Evolutionary conservation across 1,284 basidiomycete genomes (phyloP).

Genomic region (Sparassis latifolia): DNA sequence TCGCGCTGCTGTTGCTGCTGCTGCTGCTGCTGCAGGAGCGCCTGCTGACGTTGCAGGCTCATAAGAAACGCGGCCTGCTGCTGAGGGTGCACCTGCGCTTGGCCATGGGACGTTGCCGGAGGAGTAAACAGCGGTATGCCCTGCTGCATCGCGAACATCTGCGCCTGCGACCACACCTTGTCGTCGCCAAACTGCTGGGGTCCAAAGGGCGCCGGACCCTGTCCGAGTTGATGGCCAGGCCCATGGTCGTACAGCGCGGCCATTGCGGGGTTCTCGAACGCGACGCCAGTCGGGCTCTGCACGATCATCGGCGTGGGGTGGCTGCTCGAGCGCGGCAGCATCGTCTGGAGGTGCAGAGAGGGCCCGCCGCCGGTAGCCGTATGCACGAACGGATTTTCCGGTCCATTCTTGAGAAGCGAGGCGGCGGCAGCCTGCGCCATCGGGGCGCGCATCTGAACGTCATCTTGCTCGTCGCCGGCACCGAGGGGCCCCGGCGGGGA

Average conservation of each 20-base stretch:
- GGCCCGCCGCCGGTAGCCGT: constrained; percentile 15
- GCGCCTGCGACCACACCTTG: too few relatives aligned
- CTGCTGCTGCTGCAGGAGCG: constrained; percentile 12
- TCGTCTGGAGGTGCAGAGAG: constrained; percentile 24
- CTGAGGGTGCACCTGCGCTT: constrained; percentile 8
- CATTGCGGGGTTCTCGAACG: constrained; percentile 32
- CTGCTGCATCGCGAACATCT: neutral
- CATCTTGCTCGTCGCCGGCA: constrained; percentile 15
- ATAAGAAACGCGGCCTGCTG: constrained; percentile 26
- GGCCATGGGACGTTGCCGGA: constrained; percentile 25
- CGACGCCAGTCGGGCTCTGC: constrained; percentile 24
- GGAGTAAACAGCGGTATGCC: constrained; percentile 29
- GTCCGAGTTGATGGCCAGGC: constrained; percentile 23
- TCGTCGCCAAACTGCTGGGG: too few relatives aligned
- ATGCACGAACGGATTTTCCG: constrained; percentile 25
- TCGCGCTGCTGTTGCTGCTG: constrained; percentile 31
- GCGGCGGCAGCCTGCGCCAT: constrained; percentile 12
- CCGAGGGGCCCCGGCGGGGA: constrained; percentile 4
- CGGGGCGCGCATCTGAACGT: constrained; percentile 14
- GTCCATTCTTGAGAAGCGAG: constrained; percentile 12
- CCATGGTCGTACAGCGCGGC: constrained; percentile 28
- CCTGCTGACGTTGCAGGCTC: constrained; percentile 29
- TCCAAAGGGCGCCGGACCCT: constrained; percentile 17
- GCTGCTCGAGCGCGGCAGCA: constrained; percentile 21
- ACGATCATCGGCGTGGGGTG: constrained; percentile 27